These are phyloP conservation scores for Tolypocladium ophioglossoides DNA, from an alignment of 2,329 filamentous ascomycete genomes.

Conservation along the genomic window DNA sequence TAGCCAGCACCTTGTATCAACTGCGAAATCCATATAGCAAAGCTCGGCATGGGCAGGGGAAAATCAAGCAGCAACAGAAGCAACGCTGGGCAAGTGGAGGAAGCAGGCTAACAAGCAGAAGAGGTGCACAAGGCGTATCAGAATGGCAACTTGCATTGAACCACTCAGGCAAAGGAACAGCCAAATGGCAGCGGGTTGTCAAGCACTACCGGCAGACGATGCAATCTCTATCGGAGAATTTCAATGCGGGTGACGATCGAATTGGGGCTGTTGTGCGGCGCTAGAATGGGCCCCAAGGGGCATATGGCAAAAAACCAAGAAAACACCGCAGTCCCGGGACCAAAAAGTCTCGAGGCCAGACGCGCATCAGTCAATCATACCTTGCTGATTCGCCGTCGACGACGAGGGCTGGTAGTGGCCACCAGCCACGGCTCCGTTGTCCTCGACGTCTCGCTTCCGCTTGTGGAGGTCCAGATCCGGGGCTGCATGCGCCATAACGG, in stretches of 20 bases:
- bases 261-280: background rate
- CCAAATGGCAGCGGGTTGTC: background rate
- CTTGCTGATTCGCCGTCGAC: constrained; percentile 26
- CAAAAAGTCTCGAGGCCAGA: background rate
- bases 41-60: background rate
- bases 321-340: background rate
- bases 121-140: background rate
- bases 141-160: background rate
- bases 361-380: constrained; percentile 19
- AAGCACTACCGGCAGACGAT: background rate
- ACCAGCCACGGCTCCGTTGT: constrained; percentile 26
- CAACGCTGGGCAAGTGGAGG: background rate
- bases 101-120: background rate
- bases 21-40: background rate
- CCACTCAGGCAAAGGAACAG: background rate
- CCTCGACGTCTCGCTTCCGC: constrained; percentile 37
- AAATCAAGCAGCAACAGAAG: background rate
- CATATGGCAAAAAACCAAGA: background rate
- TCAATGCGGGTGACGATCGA: background rate
- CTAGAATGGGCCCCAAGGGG: background rate
- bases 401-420: constrained; percentile 31
- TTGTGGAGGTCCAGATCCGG: constrained; percentile 32
- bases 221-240: background rate
- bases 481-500: constrained; percentile 28
- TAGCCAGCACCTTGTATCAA: background rate